Evolutionary conservation across 495 filamentous ascomycete species (phyloP).

Genomic region (Daldinia vernicosa): DNA sequence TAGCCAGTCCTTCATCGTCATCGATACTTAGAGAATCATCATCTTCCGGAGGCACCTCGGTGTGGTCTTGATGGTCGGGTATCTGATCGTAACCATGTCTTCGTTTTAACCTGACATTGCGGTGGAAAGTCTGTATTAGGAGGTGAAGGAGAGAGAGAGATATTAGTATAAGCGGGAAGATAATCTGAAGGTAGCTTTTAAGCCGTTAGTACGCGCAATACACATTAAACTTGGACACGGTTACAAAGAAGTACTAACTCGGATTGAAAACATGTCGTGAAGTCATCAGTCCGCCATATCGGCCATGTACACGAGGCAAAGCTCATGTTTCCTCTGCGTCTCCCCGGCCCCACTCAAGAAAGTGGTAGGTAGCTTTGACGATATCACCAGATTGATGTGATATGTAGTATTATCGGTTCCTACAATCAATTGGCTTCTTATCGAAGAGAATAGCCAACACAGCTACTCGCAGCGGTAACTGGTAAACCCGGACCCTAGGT

Average conservation of each 20-base stretch:
- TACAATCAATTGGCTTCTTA: slow-evolving; percentile 18
- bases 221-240: slow-evolving; percentile 3
- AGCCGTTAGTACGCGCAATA: slow-evolving; percentile 34
- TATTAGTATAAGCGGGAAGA: slow-evolving; percentile 79
- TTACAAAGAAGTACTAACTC: slow-evolving; percentile 67
- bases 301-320: slow-evolving; percentile 81
- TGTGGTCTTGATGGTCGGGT: slow-evolving; percentile 56
- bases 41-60: slow-evolving; percentile 56
- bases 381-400: slow-evolving; percentile 36
- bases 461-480: slow-evolving; percentile 18
- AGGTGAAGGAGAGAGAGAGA: slow-evolving; percentile 75
- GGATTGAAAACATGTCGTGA: slow-evolving; percentile 85
- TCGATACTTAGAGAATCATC: slow-evolving; percentile 62
- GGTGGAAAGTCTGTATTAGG: slow-evolving; percentile 60
- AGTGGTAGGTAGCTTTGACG: slow-evolving; percentile 30
- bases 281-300: slow-evolving; percentile 88
- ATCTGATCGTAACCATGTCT: slow-evolving; percentile 60
- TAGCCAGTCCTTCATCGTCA: slow-evolving; percentile 68
- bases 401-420: neutral
- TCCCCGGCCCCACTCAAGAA: slow-evolving; percentile 38
- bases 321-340: slow-evolving; percentile 50
- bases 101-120: slow-evolving; percentile 57
- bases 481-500: neutral
- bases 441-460: slow-evolving; percentile 1
- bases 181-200: slow-evolving; percentile 80